Conservation (phyloP, 495 filamentous ascomycete genomes). For the Terfezia boudieri region DNA sequence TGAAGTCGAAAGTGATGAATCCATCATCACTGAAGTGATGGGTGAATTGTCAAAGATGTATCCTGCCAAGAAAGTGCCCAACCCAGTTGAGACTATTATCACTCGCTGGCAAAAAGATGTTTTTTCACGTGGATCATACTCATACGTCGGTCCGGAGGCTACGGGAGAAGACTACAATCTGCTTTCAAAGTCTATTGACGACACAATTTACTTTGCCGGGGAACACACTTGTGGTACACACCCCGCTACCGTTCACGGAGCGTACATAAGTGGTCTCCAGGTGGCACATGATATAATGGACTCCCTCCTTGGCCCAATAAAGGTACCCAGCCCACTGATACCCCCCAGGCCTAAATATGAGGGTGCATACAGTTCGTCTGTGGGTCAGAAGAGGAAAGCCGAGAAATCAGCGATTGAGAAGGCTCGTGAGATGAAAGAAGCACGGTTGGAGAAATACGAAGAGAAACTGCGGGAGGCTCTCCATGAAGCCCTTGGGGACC, state of each 20-base stretch:
- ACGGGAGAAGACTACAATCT: conserved; percentile 73
- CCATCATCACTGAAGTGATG: conserved; percentile 59
- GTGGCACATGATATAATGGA: conserved; percentile 71
- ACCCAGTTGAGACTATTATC: conserved; percentile 67
- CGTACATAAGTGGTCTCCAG: conserved; percentile 78
- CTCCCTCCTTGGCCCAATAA: conserved; percentile 55
- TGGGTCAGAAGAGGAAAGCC: conserved; percentile 31
- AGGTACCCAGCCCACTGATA: conserved; percentile 51
- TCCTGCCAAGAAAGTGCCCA: conserved; percentile 37
- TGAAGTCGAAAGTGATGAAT: conserved; percentile 47
- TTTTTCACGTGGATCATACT: conserved; percentile 82
- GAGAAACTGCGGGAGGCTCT: conserved; percentile 46
- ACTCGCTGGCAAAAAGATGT: conserved; percentile 84
- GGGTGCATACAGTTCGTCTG: conserved; percentile 20
- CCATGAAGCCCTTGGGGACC: conserved; percentile 43
- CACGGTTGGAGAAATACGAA: conserved; percentile 46
- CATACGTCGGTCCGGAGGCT: conserved; percentile 64
- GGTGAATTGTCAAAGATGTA: conserved; percentile 47
- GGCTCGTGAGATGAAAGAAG: conserved; percentile 27
- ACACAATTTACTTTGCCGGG: conserved; percentile 73
- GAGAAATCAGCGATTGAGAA: conserved; percentile 16
- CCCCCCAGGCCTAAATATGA: conserved; percentile 33
- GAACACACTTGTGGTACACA: conserved; percentile 91
- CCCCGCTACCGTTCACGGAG: conserved; percentile 89
- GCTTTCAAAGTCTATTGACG: conserved; percentile 70